These are phyloP conservation scores for Stachybotrys chartarum DNA, from an alignment of 2,329 filamentous ascomycete species.

Conservation along the genomic window DNA sequence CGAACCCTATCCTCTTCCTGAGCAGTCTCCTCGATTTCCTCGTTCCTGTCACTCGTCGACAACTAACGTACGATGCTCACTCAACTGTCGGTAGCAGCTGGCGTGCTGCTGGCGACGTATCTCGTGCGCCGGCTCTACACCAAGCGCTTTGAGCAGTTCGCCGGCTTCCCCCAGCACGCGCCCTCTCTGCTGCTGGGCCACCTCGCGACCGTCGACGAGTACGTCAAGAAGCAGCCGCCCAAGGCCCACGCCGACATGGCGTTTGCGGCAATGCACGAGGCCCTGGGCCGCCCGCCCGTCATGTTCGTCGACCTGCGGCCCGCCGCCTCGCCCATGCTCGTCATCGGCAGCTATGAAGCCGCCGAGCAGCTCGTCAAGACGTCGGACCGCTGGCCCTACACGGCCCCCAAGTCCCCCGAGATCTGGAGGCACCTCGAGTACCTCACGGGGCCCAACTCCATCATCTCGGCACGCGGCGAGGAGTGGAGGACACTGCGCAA, in stretches of 20 bases:
- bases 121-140: slow-evolving; percentile 11
- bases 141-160: slow-evolving; percentile 5
- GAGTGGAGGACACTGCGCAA: slow-evolving; percentile 18
- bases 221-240: neutral
- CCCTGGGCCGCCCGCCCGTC: slow-evolving; percentile 22
- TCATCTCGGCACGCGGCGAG: slow-evolving; percentile 2
- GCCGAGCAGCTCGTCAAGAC: slow-evolving; percentile 28
- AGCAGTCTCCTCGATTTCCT: too few relatives aligned
- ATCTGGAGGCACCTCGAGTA: slow-evolving; percentile 3
- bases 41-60: too few relatives aligned
- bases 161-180: slow-evolving; percentile 1
- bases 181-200: slow-evolving; percentile 1
- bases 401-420: slow-evolving; percentile 18
- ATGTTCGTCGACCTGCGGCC: slow-evolving; percentile 28
- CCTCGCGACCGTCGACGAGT: neutral
- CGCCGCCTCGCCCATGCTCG: slow-evolving; percentile 19
- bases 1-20: too few relatives aligned
- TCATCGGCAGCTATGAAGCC: slow-evolving; percentile 23
- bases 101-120: neutral
- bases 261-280: slow-evolving; percentile 15
- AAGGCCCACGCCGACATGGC: neutral
- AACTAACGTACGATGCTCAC: neutral
- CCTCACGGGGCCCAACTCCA: neutral
- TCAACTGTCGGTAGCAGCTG: neutral
- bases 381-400: slow-evolving; percentile 21